Evolutionary conservation across 2,329 filamentous ascomycete genomes (phyloP).

Genomic region (Sporothrix schenckii): DNA sequence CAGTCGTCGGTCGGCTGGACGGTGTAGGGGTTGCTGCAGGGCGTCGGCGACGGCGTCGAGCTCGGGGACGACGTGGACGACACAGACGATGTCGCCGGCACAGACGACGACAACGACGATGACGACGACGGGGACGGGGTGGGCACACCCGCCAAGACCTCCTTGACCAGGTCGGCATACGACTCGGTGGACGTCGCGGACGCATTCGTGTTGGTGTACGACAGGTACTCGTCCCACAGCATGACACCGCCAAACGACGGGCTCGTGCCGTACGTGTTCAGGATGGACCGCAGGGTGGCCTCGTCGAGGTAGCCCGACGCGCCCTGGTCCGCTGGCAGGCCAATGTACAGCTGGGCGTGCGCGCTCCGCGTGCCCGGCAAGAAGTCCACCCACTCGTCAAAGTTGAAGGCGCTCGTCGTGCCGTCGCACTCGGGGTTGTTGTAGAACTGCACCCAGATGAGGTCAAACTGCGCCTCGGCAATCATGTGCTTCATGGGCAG

Average conservation of each 20-base stretch:
- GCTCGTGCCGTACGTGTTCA: constrained; percentile 24
- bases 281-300: background rate
- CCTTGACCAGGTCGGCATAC: constrained; percentile 9
- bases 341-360: constrained; percentile 46
- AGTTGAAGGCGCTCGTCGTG: constrained; percentile 44
- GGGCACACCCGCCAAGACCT: background rate
- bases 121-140: background rate
- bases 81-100: background rate
- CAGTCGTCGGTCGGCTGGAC: constrained; percentile 13
- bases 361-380: constrained; percentile 41
- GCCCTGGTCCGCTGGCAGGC: constrained; percentile 41
- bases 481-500: constrained; percentile 48
- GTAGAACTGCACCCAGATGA: constrained; percentile 52
- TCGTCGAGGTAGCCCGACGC: constrained; percentile 27
- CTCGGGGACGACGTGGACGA: too few relatives aligned
- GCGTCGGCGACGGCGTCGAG: background rate
- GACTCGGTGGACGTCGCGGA: background rate
- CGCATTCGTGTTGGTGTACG: constrained; percentile 32
- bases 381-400: constrained; percentile 42
- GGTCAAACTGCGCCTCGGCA: constrained; percentile 45
- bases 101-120: background rate
- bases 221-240: constrained; percentile 41
- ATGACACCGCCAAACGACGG: constrained; percentile 42
- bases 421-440: constrained; percentile 50
- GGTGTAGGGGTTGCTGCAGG: constrained; percentile 4